Evolutionary conservation across 169 alveolate species (phyloP).

Genomic region (Theileria equi): DNA sequence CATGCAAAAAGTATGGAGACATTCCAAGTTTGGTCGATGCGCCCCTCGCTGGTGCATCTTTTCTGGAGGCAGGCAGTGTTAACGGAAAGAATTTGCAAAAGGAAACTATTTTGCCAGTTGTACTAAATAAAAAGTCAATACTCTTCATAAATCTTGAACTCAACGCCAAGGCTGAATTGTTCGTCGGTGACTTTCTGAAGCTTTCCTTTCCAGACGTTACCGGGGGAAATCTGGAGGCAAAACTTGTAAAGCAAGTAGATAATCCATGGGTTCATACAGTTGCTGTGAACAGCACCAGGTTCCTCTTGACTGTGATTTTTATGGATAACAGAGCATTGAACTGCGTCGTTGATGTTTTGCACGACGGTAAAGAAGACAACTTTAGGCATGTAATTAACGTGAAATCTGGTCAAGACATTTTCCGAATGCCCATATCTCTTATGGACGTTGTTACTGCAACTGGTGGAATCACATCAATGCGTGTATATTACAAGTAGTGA

Average conservation of each 20-base stretch:
- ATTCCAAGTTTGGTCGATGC: conserved; percentile 12
- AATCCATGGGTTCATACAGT: too few species aligned
- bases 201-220: conserved; percentile 19
- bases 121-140: conserved; percentile 12
- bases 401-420: background rate
- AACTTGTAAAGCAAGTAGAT: background rate
- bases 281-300: conserved; percentile 8
- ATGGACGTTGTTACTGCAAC: conserved; percentile 51
- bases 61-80: conserved; percentile 1
- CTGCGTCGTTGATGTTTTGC: conserved; percentile 15
- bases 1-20: conserved; percentile 26
- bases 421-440: background rate
- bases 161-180: background rate
- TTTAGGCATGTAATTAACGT: background rate
- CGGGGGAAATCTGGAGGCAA: background rate
- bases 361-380: background rate
- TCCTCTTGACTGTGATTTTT: conserved; percentile 14
- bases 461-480: conserved; percentile 52
- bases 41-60: background rate
- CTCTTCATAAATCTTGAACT: conserved; percentile 33
- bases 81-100: conserved; percentile 4
- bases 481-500: conserved; percentile 18
- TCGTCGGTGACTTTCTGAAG: conserved; percentile 42
- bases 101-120: background rate
- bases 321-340: conserved; percentile 16